These are phyloP conservation scores for Sclerotinia spermophila DNA, from an alignment of 2,329 filamentous ascomycete species.

Conservation along the genomic window DNA sequence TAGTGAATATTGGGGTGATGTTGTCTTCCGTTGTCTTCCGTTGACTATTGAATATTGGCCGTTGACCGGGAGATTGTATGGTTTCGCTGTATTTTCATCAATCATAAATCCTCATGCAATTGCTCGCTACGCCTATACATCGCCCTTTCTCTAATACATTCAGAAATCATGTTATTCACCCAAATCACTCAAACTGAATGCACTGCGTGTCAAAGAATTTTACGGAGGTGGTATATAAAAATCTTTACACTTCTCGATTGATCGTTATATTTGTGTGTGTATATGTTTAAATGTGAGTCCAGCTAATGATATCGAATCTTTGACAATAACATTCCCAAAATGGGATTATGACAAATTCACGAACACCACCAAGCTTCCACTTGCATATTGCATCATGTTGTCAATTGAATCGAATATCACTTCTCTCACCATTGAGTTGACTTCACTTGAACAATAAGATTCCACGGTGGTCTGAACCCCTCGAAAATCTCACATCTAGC, in stretches of 20 bases:
- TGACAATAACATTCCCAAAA: background rate
- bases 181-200: background rate
- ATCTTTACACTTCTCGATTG: no score
- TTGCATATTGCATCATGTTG: background rate
- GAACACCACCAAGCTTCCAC: background rate
- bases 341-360: background rate
- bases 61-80: background rate
- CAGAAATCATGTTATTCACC: background rate
- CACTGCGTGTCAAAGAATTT: background rate
- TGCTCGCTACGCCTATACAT: background rate
- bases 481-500: background rate
- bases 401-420: background rate
- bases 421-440: background rate
- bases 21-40: no score
- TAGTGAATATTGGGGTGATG: background rate
- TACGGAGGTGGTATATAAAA: no score
- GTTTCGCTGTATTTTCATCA: no score
- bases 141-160: background rate
- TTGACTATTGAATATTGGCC: background rate
- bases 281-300: background rate
- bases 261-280: background rate
- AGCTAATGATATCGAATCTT: background rate
- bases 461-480: background rate
- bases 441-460: background rate
- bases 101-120: background rate